A percentile compares a stretch with the other conserved stretches of the same genome.
phyloP scores from a whole-genome alignment of 371 early-diverging fungal species.

The Entomophthora muscae region DNA sequence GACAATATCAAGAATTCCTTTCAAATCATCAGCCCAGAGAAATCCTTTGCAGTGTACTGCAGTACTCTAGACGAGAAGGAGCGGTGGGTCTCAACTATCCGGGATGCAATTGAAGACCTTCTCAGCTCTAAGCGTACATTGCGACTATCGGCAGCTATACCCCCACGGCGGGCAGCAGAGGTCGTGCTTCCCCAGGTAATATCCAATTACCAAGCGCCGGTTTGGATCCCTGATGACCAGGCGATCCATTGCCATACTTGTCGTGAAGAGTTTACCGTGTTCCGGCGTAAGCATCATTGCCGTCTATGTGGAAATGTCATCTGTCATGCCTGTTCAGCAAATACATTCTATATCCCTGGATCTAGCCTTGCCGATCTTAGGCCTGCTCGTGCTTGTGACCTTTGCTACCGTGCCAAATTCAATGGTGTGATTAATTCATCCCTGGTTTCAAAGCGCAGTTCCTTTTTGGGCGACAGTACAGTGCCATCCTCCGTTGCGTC shows the following conservation, averaged over 20 bases:
- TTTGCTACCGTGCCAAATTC: constrained; percentile 12
- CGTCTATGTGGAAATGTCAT: constrained; percentile 52
- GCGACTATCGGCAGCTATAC: constrained; percentile 20
- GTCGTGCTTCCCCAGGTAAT: constrained; percentile 16
- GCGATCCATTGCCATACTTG: constrained; percentile 33
- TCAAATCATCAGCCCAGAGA: constrained; percentile 47
- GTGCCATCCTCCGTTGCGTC: neutral
- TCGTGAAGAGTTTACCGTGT: constrained; percentile 28
- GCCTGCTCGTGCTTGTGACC: constrained; percentile 14
- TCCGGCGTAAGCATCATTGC: constrained; percentile 45
- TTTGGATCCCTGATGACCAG: constrained; percentile 43
- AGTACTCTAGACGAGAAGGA: constrained; percentile 25
- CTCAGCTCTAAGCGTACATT: constrained; percentile 28
- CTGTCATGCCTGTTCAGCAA: constrained; percentile 43
- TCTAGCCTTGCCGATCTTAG: constrained; percentile 10
- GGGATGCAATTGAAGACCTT: constrained; percentile 25
- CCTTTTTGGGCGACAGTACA: neutral
- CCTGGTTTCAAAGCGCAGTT: neutral
- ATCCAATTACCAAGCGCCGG: constrained; percentile 40
- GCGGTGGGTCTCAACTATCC: constrained; percentile 37
- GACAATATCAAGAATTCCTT: constrained; percentile 25
- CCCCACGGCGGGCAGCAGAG: constrained; percentile 9
- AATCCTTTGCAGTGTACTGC: constrained; percentile 28
- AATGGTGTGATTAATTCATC: constrained; percentile 3
- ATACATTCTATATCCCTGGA: constrained; percentile 15